These are phyloP conservation scores for Hypoxylon intermedium DNA, from an alignment of 495 filamentous ascomycete species.

Conservation along the genomic window DNA sequence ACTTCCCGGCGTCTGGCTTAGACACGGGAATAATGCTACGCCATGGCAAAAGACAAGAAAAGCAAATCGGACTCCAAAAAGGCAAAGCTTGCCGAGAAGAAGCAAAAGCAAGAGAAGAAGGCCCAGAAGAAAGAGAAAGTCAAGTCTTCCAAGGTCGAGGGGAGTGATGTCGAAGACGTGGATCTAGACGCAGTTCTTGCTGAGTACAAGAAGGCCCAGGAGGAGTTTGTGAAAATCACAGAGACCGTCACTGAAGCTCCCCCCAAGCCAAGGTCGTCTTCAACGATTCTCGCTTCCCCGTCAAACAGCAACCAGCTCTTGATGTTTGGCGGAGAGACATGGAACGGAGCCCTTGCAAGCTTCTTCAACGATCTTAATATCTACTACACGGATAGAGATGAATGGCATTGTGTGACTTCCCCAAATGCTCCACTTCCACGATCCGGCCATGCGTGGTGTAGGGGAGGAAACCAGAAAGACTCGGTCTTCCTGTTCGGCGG, in stretches of 20 bases:
- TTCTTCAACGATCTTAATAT: conserved; percentile 81
- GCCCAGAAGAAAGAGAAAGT: conserved; percentile 68
- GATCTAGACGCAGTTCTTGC: conserved; percentile 97
- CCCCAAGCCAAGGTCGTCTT: conserved; percentile 77
- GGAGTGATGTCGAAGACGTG: conserved; percentile 88
- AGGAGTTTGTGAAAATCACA: conserved; percentile 90
- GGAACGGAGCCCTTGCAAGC: conserved; percentile 67
- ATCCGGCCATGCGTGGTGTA: conserved; percentile 90
- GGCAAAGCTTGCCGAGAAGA: conserved; percentile 67
- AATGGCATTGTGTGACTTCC: conserved; percentile 87
- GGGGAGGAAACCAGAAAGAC: conserved; percentile 79
- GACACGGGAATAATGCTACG: neutral
- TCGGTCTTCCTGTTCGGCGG: conserved; percentile 93
- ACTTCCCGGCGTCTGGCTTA: neutral
- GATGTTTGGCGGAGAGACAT: conserved; percentile 83
- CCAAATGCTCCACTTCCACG: conserved; percentile 92
- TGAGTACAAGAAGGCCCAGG: conserved; percentile 84
- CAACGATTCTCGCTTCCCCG: conserved; percentile 82
- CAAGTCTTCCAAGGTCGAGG: conserved; percentile 61
- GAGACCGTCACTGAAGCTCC: conserved; percentile 74
- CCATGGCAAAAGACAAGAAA: conserved; percentile 65
- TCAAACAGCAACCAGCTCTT: conserved; percentile 88
- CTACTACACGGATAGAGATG: conserved; percentile 83
- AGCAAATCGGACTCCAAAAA: conserved; percentile 66
- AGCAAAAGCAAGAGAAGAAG: conserved; percentile 69